These are phyloP conservation scores for Neonectria coccinea DNA, from an alignment of 2,329 filamentous ascomycete genomes.

Conservation along the genomic window DNA sequence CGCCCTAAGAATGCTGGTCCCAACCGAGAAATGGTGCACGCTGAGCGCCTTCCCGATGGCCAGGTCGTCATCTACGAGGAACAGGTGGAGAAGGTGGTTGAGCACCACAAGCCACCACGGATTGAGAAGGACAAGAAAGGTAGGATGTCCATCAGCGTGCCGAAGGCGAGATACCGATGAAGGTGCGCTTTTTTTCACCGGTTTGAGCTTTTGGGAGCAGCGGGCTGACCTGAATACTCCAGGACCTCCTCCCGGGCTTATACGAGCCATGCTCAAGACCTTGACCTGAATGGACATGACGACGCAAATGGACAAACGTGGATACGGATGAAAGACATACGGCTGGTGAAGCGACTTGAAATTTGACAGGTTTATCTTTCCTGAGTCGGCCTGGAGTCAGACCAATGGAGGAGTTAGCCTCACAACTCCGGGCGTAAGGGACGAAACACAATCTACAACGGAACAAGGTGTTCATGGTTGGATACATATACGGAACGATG, in stretches of 20 bases:
- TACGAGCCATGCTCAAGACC: conserved; percentile 78
- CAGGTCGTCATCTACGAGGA: conserved; percentile 74
- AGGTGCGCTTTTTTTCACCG: conserved; percentile 57
- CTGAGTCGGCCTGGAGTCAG: conserved; percentile 9
- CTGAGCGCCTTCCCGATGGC: conserved; percentile 69
- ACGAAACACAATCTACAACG: not conserved
- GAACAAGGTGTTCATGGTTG: conserved; percentile 7
- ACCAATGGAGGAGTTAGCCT: not conserved
- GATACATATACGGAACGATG: conserved; percentile 18
- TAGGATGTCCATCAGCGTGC: conserved; percentile 90
- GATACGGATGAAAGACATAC: not conserved
- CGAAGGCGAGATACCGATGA: conserved; percentile 76
- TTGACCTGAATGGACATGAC: conserved; percentile 64
- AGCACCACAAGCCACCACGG: conserved; percentile 68
- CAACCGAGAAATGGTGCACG: conserved; percentile 66
- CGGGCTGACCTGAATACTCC: conserved; percentile 49
- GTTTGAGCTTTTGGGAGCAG: conserved; percentile 32
- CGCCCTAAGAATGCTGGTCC: conserved; percentile 50
- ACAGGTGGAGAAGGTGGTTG: conserved; percentile 66
- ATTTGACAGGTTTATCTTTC: conserved; percentile 27
- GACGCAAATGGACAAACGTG: conserved; percentile 10
- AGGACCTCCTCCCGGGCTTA: conserved; percentile 73
- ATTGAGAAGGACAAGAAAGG: conserved; percentile 94
- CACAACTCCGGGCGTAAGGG: not conserved
- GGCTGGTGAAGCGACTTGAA: conserved; percentile 20